Percentiles rank a stretch among this genome's conserved stretches.
Conservation (phyloP, 2,329 filamentous ascomycete genomes). For the Cadophora sp. region DNA sequence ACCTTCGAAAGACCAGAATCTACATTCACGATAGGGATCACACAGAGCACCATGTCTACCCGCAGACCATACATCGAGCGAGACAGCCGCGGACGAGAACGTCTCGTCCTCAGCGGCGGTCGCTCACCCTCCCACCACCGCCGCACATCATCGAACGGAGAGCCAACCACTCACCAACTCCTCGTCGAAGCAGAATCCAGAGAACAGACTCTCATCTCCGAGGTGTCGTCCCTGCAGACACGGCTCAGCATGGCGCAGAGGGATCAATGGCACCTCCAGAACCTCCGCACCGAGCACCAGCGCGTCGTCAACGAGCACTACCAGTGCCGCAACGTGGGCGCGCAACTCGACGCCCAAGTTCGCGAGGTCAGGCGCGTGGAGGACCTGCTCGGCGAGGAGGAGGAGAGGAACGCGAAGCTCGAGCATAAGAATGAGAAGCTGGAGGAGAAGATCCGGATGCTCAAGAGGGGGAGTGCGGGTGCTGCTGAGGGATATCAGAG, state of each 20-base stretch:
- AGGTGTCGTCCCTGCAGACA: conserved; percentile 30
- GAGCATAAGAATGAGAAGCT: conserved; percentile 32
- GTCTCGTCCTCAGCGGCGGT: conserved; percentile 29
- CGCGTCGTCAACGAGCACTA: conserved; percentile 32
- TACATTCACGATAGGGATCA: conserved; percentile 35
- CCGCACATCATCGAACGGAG: conserved; percentile 22
- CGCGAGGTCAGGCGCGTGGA: conserved; percentile 27
- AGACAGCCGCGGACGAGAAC: conserved; percentile 32
- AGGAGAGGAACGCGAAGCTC: conserved; percentile 25
- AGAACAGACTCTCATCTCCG: conserved; percentile 25
- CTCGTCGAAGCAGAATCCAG: conserved; percentile 34
- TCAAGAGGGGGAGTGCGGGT: conserved; percentile 30
- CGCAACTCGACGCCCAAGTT: conserved; percentile 29
- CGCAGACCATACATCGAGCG: conserved; percentile 33
- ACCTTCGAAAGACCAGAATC: conserved; percentile 18
- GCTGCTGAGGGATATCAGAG: conserved; percentile 27
- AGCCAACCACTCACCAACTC: conserved; percentile 25
- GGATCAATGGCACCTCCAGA: conserved; percentile 32
- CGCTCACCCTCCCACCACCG: conserved; percentile 20
- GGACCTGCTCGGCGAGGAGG: conserved; percentile 28
- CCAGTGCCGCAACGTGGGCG: conserved; percentile 30
- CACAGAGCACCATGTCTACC: conserved; percentile 30
- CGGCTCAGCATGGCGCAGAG: conserved; percentile 33
- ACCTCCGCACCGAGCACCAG: conserved; percentile 28
- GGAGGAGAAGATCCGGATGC: conserved; percentile 33